Evolutionary conservation across 495 filamentous ascomycete genomes (phyloP).

Genomic region (Pyrenula massariospora): DNA sequence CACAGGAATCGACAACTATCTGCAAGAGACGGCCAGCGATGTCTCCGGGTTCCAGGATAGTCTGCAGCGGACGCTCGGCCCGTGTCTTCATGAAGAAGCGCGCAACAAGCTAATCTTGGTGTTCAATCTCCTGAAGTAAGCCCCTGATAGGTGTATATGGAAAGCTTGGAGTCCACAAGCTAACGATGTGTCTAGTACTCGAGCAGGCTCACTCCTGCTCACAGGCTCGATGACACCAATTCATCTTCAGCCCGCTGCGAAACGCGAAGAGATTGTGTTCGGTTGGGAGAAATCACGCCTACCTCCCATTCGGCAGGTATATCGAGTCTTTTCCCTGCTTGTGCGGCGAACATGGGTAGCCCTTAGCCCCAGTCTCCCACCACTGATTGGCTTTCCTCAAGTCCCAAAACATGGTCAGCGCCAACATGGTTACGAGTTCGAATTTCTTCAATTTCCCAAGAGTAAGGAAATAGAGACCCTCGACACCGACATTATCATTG

Average conservation of each 20-base stretch:
- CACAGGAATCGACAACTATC: slow-evolving; percentile 25
- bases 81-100: slow-evolving; percentile 32
- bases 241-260: slow-evolving; percentile 46
- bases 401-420: slow-evolving; percentile 49
- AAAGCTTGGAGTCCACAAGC: slow-evolving; percentile 4
- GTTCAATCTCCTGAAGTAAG: slow-evolving; percentile 43
- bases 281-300: slow-evolving; percentile 48
- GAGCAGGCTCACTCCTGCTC: slow-evolving; percentile 52
- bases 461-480: slow-evolving; percentile 38
- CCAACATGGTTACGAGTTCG: slow-evolving; percentile 39
- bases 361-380: slow-evolving; percentile 42
- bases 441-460: slow-evolving; percentile 38
- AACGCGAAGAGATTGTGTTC: slow-evolving; percentile 49
- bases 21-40: slow-evolving; percentile 37
- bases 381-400: slow-evolving; percentile 50
- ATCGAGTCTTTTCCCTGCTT: slow-evolving; percentile 42
- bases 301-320: slow-evolving; percentile 40
- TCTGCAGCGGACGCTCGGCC: slow-evolving; percentile 29
- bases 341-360: slow-evolving; percentile 47
- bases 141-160: background rate
- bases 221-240: slow-evolving; percentile 54
- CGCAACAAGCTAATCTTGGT: slow-evolving; percentile 37
- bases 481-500: slow-evolving; percentile 71
- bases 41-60: slow-evolving; percentile 31
- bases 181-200: slow-evolving; percentile 36